These are phyloP conservation scores for Kuraishia hungarica DNA, from an alignment of 805 yeast genomes.

Conservation along the genomic window DNA sequence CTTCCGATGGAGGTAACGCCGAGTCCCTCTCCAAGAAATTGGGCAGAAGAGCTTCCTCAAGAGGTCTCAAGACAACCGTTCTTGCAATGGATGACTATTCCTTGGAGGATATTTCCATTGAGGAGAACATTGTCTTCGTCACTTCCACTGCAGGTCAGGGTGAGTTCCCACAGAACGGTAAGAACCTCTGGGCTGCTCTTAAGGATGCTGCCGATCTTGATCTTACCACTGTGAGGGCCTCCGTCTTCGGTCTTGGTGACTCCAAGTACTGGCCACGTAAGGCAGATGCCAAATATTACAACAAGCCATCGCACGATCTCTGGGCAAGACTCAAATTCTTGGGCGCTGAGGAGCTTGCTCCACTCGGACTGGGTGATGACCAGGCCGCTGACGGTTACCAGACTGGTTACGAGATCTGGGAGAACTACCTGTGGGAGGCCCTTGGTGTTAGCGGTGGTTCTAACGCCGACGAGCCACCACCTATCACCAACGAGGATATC, in stretches of 20 bases:
- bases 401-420: slow-evolving; percentile 90
- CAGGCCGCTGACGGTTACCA: slow-evolving; percentile 95
- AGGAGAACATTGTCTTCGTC: slow-evolving; percentile 59
- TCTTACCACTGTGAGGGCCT: slow-evolving; percentile 43
- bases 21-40: slow-evolving; percentile 73
- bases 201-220: slow-evolving; percentile 58
- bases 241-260: slow-evolving; percentile 76
- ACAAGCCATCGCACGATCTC: slow-evolving; percentile 81
- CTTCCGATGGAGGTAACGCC: slow-evolving; percentile 91
- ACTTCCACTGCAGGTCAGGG: slow-evolving; percentile 83
- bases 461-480: slow-evolving; percentile 84
- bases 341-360: slow-evolving; percentile 67
- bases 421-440: slow-evolving; percentile 75
- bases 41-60: slow-evolving; percentile 67
- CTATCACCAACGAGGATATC: slow-evolving; percentile 92
- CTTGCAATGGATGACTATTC: slow-evolving; percentile 66
- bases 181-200: slow-evolving; percentile 64
- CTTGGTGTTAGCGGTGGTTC: slow-evolving; percentile 78
- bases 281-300: slow-evolving; percentile 89
- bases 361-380: slow-evolving; percentile 89
- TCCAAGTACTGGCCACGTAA: slow-evolving; percentile 94
- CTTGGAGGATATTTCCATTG: slow-evolving; percentile 64
- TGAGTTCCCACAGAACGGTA: slow-evolving; percentile 80
- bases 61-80: slow-evolving; percentile 65
- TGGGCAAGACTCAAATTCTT: slow-evolving; percentile 52